A percentile compares a stretch with the other conserved stretches of the same genome.
phyloP scores from a whole-genome alignment of 306 rosid species.

The Sphenostylis stenocarpa region DNA sequence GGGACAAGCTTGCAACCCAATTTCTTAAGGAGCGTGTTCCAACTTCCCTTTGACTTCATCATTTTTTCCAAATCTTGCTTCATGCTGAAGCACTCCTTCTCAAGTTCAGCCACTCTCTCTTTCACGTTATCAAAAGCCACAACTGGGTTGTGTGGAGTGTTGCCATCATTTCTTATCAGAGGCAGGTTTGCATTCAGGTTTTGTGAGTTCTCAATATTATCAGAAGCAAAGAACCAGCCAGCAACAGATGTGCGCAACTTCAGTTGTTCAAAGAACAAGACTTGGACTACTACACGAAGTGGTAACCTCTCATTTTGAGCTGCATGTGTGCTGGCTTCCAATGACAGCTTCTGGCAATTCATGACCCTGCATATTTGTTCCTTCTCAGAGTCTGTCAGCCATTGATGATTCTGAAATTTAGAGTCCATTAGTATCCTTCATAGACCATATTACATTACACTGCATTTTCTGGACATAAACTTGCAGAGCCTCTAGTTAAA shows the following conservation, averaged over 20 bases:
- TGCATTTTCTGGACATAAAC: background rate
- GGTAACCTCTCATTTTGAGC: slow-evolving; percentile 93
- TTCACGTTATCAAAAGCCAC: slow-evolving; percentile 57
- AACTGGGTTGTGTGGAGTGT: slow-evolving; percentile 28
- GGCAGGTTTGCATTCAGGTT: slow-evolving; percentile 51
- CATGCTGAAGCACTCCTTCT: slow-evolving; percentile 78
- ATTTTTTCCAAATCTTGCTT: slow-evolving; percentile 72
- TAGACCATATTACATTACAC: background rate
- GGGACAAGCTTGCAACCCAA: slow-evolving; percentile 54
- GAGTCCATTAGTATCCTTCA: slow-evolving; percentile 1
- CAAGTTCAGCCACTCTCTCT: slow-evolving; percentile 68
- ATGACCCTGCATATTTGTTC: slow-evolving; percentile 82
- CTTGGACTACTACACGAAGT: slow-evolving; percentile 81
- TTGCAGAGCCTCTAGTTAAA: too few species aligned
- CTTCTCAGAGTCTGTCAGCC: slow-evolving; percentile 84
- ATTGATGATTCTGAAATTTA: slow-evolving; percentile 65
- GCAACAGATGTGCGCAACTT: slow-evolving; percentile 81
- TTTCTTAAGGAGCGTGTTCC: slow-evolving; percentile 67
- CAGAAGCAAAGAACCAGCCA: slow-evolving; percentile 78
- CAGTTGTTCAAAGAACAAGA: slow-evolving; percentile 87
- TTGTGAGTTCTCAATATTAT: slow-evolving; percentile 62
- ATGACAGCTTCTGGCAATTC: slow-evolving; percentile 91
- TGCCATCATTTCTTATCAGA: slow-evolving; percentile 37
- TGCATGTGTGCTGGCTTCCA: slow-evolving; percentile 96
- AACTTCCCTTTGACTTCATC: slow-evolving; percentile 69